phyloP scores from a whole-genome alignment of 495 filamentous ascomycete genomes.

The Haplographium delicatum region DNA sequence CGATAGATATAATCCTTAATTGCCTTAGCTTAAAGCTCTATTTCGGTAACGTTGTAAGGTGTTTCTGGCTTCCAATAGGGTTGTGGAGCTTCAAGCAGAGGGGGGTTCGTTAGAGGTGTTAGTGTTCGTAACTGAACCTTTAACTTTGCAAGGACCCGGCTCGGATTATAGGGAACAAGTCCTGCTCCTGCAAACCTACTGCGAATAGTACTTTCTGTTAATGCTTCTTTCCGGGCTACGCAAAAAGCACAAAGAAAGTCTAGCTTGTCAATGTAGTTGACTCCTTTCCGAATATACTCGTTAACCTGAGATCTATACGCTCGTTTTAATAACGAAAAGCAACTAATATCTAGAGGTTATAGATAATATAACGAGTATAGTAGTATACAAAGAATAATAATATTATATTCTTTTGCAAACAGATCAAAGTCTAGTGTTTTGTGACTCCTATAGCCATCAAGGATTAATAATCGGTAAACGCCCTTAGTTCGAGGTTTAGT shows the following conservation, averaged over 20 bases:
- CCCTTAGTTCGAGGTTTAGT: conserved; percentile 12
- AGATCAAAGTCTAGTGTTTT: conserved; percentile 23
- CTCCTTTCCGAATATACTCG: background rate
- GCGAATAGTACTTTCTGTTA: conserved; percentile 10
- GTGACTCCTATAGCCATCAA: conserved; percentile 24
- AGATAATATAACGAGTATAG: conserved; percentile 9
- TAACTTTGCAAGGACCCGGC: conserved; percentile 4
- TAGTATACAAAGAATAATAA: conserved; percentile 11
- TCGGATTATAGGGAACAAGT: conserved; percentile 9
- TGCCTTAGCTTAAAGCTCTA: too few relatives aligned
- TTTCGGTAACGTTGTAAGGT: conserved; percentile 1
- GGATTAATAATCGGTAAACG: conserved; percentile 27
- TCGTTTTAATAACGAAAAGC: background rate
- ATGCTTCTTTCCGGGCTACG: background rate
- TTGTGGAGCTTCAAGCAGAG: too few relatives aligned
- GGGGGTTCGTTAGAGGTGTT: conserved; percentile 37
- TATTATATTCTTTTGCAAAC: conserved; percentile 26
- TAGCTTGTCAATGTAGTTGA: conserved; percentile 14
- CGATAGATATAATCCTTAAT: background rate
- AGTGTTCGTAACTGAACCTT: conserved; percentile 11
- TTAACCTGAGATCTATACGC: conserved; percentile 11
- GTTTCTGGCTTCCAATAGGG: conserved; percentile 31
- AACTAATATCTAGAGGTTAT: conserved; percentile 9
- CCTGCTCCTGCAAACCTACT: conserved; percentile 8
- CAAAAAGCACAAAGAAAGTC: conserved; percentile 17